Conservation (phyloP, 2,329 filamentous ascomycete genomes). For the Anthostomella pinea region DNA sequence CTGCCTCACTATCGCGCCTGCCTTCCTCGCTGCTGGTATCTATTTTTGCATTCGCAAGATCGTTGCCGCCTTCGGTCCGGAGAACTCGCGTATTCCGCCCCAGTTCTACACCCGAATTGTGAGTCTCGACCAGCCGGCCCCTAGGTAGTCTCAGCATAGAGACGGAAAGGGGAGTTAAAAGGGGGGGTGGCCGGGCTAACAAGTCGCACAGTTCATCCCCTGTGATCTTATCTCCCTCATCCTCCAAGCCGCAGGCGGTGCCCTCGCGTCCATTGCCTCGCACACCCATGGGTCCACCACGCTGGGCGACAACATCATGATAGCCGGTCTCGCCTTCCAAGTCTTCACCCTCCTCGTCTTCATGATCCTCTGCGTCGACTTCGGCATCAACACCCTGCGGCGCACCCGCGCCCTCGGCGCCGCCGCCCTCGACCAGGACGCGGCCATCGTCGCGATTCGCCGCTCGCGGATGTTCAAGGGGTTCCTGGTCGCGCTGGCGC, state of each 20-base stretch:
- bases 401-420: slow-evolving; percentile 35
- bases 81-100: slow-evolving; percentile 47
- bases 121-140: slow-evolving; percentile 16
- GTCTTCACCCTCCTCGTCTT: slow-evolving; percentile 57
- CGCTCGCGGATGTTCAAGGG: slow-evolving; percentile 45
- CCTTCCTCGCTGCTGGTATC: slow-evolving; percentile 61
- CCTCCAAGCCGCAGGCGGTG: slow-evolving; percentile 59
- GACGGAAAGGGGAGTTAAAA: not conserved
- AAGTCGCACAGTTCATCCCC: slow-evolving; percentile 52
- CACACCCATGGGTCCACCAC: slow-evolving; percentile 34
- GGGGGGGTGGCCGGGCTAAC: not conserved
- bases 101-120: slow-evolving; percentile 49
- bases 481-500: slow-evolving; percentile 52
- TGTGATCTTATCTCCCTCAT: slow-evolving; percentile 61
- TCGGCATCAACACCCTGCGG: slow-evolving; percentile 40
- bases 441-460: slow-evolving; percentile 36
- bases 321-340: slow-evolving; percentile 61
- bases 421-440: slow-evolving; percentile 38
- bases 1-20: slow-evolving; percentile 62
- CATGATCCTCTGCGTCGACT: slow-evolving; percentile 48
- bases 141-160: not conserved
- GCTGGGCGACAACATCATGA: slow-evolving; percentile 59
- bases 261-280: slow-evolving; percentile 44
- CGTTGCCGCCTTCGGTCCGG: slow-evolving; percentile 45
- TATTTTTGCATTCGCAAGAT: slow-evolving; percentile 59